Percentiles rank a stretch among this genome's conserved stretches.
Conservation (phyloP, 116 monocot genomes). For the Cymodocea nodosa region DNA sequence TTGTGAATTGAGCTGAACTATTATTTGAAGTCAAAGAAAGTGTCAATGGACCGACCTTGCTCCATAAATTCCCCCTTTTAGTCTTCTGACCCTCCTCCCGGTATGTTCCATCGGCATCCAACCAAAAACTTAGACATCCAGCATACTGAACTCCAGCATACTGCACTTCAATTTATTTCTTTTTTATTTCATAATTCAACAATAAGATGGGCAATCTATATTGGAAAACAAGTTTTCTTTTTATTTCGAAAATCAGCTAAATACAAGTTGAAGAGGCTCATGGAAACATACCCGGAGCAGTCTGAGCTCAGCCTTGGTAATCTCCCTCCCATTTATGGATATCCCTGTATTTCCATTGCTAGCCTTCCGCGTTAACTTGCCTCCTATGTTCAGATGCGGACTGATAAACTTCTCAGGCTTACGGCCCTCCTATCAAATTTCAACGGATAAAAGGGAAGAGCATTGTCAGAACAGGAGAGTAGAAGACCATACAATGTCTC, state of each 20-base stretch:
- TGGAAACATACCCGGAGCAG: slow-evolving; percentile 68
- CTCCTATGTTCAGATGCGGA: slow-evolving; percentile 73
- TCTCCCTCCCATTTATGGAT: slow-evolving; percentile 79
- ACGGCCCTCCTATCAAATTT: slow-evolving; percentile 55
- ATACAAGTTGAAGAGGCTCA: too few species aligned
- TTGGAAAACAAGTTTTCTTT: too few species aligned
- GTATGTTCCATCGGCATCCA: slow-evolving; percentile 95
- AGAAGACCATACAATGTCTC: background rate
- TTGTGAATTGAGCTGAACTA: too few species aligned
- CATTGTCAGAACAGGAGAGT: background rate
- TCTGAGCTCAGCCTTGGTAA: slow-evolving; percentile 71
- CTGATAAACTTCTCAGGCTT: slow-evolving; percentile 79
- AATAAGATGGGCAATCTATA: background rate
- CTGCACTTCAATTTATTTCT: slow-evolving; percentile 17
- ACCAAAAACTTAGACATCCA: slow-evolving; percentile 90
- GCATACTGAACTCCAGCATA: slow-evolving; percentile 90
- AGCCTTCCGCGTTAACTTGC: slow-evolving; percentile 43
- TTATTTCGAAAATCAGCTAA: background rate
- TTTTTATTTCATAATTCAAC: background rate
- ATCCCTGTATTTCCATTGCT: slow-evolving; percentile 93
- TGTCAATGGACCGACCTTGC: slow-evolving; percentile 33
- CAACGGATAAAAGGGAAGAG: background rate
- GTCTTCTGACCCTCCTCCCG: slow-evolving; percentile 91
- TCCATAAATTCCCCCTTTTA: slow-evolving; percentile 78
- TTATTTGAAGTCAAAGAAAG: too few species aligned